Percentiles rank a stretch among this genome's conserved stretches.
Evolutionary conservation across 2,329 filamentous ascomycete species (phyloP).

Genomic region (Colletotrichum tanaceti): DNA sequence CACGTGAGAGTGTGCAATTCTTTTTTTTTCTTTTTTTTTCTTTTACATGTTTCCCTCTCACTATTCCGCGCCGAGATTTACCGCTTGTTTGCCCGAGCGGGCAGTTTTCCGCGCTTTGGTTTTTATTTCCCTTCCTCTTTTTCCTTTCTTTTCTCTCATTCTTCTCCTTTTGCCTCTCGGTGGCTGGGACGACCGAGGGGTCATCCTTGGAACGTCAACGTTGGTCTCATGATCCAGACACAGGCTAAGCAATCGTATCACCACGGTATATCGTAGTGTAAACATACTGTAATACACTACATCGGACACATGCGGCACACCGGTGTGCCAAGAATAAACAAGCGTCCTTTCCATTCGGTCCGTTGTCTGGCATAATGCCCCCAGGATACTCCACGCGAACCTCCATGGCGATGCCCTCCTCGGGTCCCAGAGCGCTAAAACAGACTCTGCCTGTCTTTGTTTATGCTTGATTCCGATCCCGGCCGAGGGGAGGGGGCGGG

Average conservation of each 20-base stretch:
- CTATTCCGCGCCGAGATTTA: not conserved
- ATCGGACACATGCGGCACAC: too few species aligned
- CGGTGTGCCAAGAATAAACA: not conserved
- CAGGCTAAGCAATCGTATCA: too few species aligned
- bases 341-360: not conserved
- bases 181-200: not conserved
- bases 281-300: too few species aligned
- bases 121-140: too few species aligned
- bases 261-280: too few species aligned
- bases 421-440: too few species aligned
- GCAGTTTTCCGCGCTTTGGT: not conserved
- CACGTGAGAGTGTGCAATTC: not conserved
- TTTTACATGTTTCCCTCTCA: too few species aligned
- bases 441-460: too few species aligned
- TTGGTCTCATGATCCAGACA: conserved; percentile 9
- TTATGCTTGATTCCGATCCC: not conserved
- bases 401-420: not conserved
- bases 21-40: not conserved
- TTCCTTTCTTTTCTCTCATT: too few species aligned
- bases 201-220: not conserved
- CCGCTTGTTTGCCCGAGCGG: not conserved
- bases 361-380: not conserved
- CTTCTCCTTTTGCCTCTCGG: not conserved
- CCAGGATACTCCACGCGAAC: not conserved
- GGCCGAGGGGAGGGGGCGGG: not conserved